phyloP scores from a whole-genome alignment of 2,329 filamentous ascomycete species.

The Aureobasidium melanogenum region DNA sequence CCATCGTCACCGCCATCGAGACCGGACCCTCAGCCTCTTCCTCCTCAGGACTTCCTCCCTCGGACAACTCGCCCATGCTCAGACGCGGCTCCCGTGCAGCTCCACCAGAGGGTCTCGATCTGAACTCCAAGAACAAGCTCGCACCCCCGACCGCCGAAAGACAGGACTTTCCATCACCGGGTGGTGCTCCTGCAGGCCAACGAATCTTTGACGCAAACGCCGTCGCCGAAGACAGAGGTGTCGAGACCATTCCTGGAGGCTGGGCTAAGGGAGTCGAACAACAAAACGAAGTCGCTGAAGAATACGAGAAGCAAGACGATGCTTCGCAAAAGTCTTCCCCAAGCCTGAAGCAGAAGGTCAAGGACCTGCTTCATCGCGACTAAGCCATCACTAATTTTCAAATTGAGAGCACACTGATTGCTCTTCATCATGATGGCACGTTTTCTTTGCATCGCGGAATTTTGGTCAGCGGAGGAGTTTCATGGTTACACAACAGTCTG shows the following conservation, averaged over 20 bases:
- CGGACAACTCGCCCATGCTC: neutral
- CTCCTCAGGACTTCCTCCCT: neutral
- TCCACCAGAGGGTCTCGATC: neutral
- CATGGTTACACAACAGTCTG: neutral
- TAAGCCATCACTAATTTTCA: neutral
- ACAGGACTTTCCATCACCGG: slow-evolving; percentile 11
- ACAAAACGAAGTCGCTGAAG: neutral
- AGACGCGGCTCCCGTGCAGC: neutral
- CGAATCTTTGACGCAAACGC: slow-evolving; percentile 12
- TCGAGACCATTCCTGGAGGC: slow-evolving; percentile 3
- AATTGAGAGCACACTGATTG: neutral
- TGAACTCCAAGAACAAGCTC: neutral
- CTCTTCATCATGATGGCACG: neutral
- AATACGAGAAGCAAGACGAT: slow-evolving; percentile 6
- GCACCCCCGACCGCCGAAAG: neutral
- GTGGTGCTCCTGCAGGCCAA: slow-evolving; percentile 8
- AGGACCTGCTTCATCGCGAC: slow-evolving; percentile 7
- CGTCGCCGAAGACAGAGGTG: slow-evolving; percentile 9
- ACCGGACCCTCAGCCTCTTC: neutral
- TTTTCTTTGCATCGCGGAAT: neutral
- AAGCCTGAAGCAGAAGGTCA: slow-evolving; percentile 8
- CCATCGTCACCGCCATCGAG: neutral
- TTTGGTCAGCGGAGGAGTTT: neutral
- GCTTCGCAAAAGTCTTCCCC: neutral
- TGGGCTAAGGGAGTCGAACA: neutral